Conservation (phyloP, 306 rosid genomes). For the Sicyos baderoa region DNA sequence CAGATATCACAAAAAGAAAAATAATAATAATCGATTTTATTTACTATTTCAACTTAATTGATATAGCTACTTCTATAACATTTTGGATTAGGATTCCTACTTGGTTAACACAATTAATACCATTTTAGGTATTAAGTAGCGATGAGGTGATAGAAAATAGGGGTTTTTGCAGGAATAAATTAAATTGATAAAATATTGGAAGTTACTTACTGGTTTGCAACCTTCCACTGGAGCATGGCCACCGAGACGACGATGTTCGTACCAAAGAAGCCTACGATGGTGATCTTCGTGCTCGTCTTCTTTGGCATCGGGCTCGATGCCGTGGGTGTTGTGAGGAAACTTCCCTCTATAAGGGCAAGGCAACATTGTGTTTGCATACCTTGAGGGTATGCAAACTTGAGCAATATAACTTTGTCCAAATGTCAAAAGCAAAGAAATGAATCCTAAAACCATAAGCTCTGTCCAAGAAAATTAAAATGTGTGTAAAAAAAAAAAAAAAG, state of each 20-base stretch:
- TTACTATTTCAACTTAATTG: too few species aligned
- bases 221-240: slow-evolving; percentile 4
- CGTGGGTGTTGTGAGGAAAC: not conserved
- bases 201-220: slow-evolving; percentile 34
- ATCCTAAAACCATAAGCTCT: slow-evolving; percentile 97
- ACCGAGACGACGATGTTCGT: slow-evolving; percentile 53
- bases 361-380: slow-evolving; percentile 49
- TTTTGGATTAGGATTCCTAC: too few species aligned
- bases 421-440: slow-evolving; percentile 77
- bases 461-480: slow-evolving; percentile 17
- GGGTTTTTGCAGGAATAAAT: too few species aligned
- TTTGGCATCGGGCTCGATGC: not conserved
- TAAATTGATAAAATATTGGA: too few species aligned
- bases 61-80: too few species aligned
- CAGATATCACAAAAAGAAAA: too few species aligned
- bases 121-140: too few species aligned
- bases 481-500: too few species aligned
- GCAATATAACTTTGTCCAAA: slow-evolving; percentile 73
- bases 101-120: too few species aligned
- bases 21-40: not conserved
- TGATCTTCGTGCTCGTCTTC: slow-evolving; percentile 16
- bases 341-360: slow-evolving; percentile 44
- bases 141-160: too few species aligned
- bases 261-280: slow-evolving; percentile 57
- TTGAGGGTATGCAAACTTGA: slow-evolving; percentile 40